These are phyloP conservation scores for Myotisia sp. DNA, from an alignment of 2,329 filamentous ascomycete genomes.

Conservation along the genomic window DNA sequence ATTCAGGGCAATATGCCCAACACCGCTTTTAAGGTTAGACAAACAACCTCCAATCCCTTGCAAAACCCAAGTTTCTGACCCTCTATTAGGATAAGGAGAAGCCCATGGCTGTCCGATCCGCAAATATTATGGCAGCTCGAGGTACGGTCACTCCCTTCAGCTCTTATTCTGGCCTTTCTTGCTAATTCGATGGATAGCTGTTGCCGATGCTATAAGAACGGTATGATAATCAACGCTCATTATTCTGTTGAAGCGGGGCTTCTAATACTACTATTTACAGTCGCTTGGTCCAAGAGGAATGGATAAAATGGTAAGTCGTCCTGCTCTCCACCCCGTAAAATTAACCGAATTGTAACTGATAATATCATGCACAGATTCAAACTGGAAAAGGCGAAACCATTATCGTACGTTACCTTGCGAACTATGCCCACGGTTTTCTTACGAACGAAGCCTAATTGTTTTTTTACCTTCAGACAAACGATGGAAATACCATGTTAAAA, in stretches of 20 bases:
- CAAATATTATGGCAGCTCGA: slow-evolving; percentile 94
- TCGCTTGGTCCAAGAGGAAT: slow-evolving; percentile 92
- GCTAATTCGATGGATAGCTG: slow-evolving; percentile 46
- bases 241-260: slow-evolving; percentile 22
- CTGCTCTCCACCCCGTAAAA: background rate
- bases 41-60: slow-evolving; percentile 1
- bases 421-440: slow-evolving; percentile 5
- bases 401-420: slow-evolving; percentile 43
- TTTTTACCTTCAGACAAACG: slow-evolving; percentile 67
- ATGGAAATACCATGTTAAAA: slow-evolving; percentile 97
- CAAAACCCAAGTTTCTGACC: slow-evolving; percentile 1
- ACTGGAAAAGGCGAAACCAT: slow-evolving; percentile 92
- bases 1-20: slow-evolving; percentile 40
- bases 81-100: slow-evolving; percentile 69
- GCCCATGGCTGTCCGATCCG: slow-evolving; percentile 88
- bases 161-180: slow-evolving; percentile 2
- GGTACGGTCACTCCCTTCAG: slow-evolving; percentile 39
- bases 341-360: slow-evolving; percentile 2
- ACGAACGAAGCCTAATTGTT: no score
- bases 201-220: slow-evolving; percentile 93
- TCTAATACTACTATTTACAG: slow-evolving; percentile 30
- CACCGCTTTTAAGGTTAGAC: slow-evolving; percentile 51
- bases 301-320: slow-evolving; percentile 69
- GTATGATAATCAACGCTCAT: slow-evolving; percentile 27
- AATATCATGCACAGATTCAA: slow-evolving; percentile 50